These are phyloP conservation scores for Alternaria tenuissima DNA, from an alignment of 2,329 filamentous ascomycete species.

Conservation along the genomic window DNA sequence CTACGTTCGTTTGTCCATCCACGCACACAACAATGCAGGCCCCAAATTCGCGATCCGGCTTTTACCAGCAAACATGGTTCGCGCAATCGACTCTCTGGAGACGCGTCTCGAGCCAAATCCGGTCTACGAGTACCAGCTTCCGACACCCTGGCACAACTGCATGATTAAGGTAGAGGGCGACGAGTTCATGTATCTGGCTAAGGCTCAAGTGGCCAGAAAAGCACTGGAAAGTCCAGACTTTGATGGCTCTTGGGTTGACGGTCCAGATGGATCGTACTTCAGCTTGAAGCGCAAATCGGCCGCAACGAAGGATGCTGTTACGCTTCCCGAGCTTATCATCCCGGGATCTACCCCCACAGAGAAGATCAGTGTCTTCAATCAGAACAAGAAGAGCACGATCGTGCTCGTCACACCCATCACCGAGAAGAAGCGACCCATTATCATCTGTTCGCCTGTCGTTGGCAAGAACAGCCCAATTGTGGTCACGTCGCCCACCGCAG, in stretches of 20 bases:
- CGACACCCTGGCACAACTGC: constrained; percentile 57
- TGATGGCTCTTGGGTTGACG: constrained; percentile 38
- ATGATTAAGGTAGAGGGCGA: constrained; percentile 48
- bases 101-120: constrained; percentile 34
- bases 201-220: constrained; percentile 35
- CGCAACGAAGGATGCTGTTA: constrained; percentile 1
- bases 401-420: constrained; percentile 31
- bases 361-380: constrained; percentile 32
- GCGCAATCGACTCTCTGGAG: constrained; percentile 46
- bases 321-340: constrained; percentile 23
- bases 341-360: constrained; percentile 20
- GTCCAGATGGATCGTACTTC: constrained; percentile 38
- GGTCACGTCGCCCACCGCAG: constrained; percentile 26
- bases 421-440: constrained; percentile 33
- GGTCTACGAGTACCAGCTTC: constrained; percentile 47
- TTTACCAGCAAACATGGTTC: constrained; percentile 44
- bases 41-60: constrained; percentile 56
- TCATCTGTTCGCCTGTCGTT: constrained; percentile 36
- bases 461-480: constrained; percentile 33
- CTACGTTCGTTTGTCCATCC: constrained; percentile 59
- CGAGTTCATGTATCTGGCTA: constrained; percentile 38
- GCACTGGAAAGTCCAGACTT: constrained; percentile 31
- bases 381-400: constrained; percentile 32
- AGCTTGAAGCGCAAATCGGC: constrained; percentile 26
- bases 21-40: constrained; percentile 55